A percentile compares a stretch with the other conserved stretches of the same genome.
Conservation (phyloP, 495 filamentous ascomycete species). For the Aspergillus diversus region DNA sequence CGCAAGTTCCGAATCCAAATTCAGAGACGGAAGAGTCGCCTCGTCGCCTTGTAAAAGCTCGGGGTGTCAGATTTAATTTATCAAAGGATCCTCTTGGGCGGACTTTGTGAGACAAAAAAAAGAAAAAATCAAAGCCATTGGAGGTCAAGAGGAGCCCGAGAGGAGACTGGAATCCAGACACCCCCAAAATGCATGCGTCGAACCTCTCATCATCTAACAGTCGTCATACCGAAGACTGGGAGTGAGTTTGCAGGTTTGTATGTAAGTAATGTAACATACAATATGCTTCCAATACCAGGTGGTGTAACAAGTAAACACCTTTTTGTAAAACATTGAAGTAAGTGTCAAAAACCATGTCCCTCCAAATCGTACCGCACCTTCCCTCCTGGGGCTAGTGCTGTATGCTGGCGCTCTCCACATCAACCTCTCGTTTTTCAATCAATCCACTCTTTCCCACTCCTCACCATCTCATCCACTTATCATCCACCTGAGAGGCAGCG, state of each 20-base stretch:
- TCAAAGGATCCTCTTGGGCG: background rate
- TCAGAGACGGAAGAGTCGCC: background rate
- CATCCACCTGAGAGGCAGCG: background rate
- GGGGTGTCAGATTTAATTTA: slow-evolving; percentile 12
- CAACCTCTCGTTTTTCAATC: background rate
- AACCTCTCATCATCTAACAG: too few species aligned
- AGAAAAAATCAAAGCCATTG: background rate
- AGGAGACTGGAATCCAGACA: background rate
- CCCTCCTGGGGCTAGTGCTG: background rate
- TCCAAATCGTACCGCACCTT: background rate
- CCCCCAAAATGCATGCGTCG: background rate
- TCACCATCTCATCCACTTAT: slow-evolving; percentile 1
- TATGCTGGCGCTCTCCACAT: slow-evolving; percentile 5
- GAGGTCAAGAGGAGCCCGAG: background rate
- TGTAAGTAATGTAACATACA: slow-evolving; percentile 17
- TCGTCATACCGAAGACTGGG: background rate
- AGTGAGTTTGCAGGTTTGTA: background rate
- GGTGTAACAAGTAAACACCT: background rate
- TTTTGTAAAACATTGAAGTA: slow-evolving; percentile 8
- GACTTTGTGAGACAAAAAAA: slow-evolving; percentile 6
- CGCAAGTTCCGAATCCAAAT: background rate
- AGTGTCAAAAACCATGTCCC: background rate
- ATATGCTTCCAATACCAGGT: background rate
- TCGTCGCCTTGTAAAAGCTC: background rate
- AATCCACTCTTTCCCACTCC: background rate